These are phyloP conservation scores for Jatropha curcas DNA, from an alignment of 345 rosid species.

Conservation along the genomic window DNA sequence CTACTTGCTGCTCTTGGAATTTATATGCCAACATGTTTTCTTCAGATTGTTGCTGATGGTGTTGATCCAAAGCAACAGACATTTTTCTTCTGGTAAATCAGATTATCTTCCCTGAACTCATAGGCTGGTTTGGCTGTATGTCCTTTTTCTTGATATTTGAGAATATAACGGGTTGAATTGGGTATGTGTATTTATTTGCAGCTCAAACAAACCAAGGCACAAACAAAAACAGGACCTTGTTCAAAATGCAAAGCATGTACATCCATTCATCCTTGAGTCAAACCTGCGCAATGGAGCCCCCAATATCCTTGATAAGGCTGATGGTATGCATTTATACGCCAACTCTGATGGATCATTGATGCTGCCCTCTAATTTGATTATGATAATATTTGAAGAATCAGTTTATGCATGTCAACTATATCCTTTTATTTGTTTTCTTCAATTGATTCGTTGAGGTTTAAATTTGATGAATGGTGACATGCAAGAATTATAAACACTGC, in stretches of 20 bases:
- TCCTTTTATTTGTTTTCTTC: not conserved
- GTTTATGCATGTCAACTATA: not conserved
- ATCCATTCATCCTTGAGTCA: constrained; percentile 54
- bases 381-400: not conserved
- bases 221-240: constrained; percentile 53
- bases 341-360: constrained; percentile 5
- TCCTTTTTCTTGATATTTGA: constrained; percentile 5
- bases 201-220: constrained; percentile 69
- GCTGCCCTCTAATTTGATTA: not conserved
- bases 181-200: constrained; percentile 28
- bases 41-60: constrained; percentile 71
- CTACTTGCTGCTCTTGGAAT: not conserved
- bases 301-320: constrained; percentile 58
- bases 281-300: constrained; percentile 42
- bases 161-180: constrained; percentile 10
- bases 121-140: constrained; percentile 15
- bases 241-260: constrained; percentile 60
- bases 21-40: constrained; percentile 25
- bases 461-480: not conserved
- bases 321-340: constrained; percentile 43
- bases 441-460: not conserved
- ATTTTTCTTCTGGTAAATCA: constrained; percentile 70
- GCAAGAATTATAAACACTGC: not conserved
- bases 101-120: not conserved
- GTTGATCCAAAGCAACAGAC: constrained; percentile 94